Conservation (phyloP, 2,329 filamentous ascomycete genomes). For the Decorospora gaudefroyi region DNA sequence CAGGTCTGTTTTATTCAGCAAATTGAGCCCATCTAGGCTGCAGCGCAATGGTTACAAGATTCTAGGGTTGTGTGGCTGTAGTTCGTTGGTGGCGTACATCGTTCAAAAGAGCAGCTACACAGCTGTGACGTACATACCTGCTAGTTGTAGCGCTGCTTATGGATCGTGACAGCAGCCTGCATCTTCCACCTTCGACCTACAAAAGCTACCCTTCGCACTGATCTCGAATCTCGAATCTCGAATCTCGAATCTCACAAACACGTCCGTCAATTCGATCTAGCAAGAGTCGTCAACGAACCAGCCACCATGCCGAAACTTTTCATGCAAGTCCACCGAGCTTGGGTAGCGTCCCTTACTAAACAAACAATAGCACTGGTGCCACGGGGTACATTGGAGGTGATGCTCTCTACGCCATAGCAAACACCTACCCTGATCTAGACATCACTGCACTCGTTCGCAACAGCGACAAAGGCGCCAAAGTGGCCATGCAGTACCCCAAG, state of each 20-base stretch:
- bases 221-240: too few relatives aligned
- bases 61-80: too few relatives aligned
- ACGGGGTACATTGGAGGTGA: conserved; percentile 45
- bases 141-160: conserved; percentile 1
- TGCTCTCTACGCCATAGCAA: conserved; percentile 43
- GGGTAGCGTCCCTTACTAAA: conserved; percentile 1
- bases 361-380: conserved; percentile 31
- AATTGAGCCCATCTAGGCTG: too few relatives aligned
- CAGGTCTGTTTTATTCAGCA: too few relatives aligned
- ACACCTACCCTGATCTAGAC: conserved; percentile 55
- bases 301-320: conserved; percentile 36
- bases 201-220: too few relatives aligned
- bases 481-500: conserved; percentile 54
- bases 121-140: conserved; percentile 15
- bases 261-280: neutral
- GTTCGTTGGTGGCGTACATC: too few relatives aligned
- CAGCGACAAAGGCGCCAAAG: conserved; percentile 53
- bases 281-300: neutral
- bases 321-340: conserved; percentile 19
- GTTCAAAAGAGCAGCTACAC: conserved; percentile 2
- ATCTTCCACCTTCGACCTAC: neutral
- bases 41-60: neutral
- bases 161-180: neutral
- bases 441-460: conserved; percentile 57
- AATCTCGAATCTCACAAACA: too few relatives aligned